Percentiles rank a stretch among this genome's conserved stretches.
phyloP scores from a whole-genome alignment of 2,329 filamentous ascomycete species.

The Penicillium fuscoglaucum region DNA sequence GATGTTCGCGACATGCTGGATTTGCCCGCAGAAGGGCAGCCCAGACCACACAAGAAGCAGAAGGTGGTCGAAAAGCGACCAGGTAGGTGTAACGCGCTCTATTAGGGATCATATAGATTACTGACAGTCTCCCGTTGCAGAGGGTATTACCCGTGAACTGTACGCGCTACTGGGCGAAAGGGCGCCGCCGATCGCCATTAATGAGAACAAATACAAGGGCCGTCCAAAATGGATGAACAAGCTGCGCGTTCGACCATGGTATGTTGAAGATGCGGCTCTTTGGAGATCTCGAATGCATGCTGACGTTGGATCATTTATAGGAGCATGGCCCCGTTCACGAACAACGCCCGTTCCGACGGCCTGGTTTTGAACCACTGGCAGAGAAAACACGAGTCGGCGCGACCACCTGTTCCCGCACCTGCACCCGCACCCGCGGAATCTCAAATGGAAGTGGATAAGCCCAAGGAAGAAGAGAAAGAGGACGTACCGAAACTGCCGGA shows the following conservation, averaged over 20 bases:
- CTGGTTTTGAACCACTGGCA: conserved; percentile 80
- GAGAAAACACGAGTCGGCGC: conserved; percentile 57
- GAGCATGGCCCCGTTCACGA: conserved; percentile 71
- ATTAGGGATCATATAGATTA: background rate
- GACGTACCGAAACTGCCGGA: conserved; percentile 38
- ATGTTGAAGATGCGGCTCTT: conserved; percentile 50
- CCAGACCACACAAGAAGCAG: conserved; percentile 70
- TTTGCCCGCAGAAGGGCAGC: conserved; percentile 63
- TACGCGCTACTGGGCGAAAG: conserved; percentile 53
- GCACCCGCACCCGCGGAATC: conserved; percentile 35
- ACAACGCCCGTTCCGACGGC: conserved; percentile 71
- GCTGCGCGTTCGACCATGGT: conserved; percentile 47
- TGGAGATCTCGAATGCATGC: conserved; percentile 53
- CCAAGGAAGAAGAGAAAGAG: conserved; percentile 40
- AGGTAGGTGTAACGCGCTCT: conserved; percentile 44
- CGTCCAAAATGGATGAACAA: conserved; percentile 51
- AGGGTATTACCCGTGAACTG: conserved; percentile 54
- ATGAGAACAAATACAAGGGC: conserved; percentile 55
- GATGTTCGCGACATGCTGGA: conserved; percentile 89
- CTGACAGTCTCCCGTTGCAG: conserved; percentile 25
- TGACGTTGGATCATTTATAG: conserved; percentile 50
- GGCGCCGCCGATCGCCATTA: conserved; percentile 54
- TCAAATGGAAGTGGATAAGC: conserved; percentile 41
- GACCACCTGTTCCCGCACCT: conserved; percentile 22
- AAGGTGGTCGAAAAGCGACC: conserved; percentile 63